A percentile compares a stretch with the other conserved stretches of the same genome.
phyloP scores from a whole-genome alignment of 1,284 basidiomycete species.

The Cutaneotrichosporon sp. region DNA sequence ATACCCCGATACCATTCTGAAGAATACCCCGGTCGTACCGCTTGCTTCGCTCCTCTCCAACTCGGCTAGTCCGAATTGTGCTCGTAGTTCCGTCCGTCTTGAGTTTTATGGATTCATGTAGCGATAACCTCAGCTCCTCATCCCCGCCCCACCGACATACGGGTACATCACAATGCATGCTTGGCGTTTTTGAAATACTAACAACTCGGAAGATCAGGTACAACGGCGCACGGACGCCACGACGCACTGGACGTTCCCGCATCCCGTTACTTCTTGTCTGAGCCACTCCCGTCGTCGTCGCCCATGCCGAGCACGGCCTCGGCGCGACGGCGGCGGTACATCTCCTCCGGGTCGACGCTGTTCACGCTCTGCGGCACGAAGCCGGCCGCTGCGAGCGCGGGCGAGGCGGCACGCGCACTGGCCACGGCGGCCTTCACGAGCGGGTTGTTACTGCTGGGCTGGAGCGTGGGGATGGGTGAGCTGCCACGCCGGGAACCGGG shows the following conservation, averaged over 20 bases:
- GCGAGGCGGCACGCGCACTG: conserved; percentile 32
- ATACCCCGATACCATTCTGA: too few relatives aligned
- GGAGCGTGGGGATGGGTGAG: conserved; percentile 5
- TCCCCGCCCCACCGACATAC: too few relatives aligned
- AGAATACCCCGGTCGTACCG: too few relatives aligned
- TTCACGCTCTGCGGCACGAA: conserved; percentile 51
- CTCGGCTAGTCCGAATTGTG: too few relatives aligned
- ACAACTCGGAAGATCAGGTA: background rate
- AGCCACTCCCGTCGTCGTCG: background rate
- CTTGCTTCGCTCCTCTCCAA: too few relatives aligned
- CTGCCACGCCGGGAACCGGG: background rate
- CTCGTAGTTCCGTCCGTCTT: too few relatives aligned
- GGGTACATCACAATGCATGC: background rate
- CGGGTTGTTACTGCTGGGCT: conserved; percentile 14
- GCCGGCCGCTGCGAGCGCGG: conserved; percentile 38
- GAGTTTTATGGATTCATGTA: too few relatives aligned
- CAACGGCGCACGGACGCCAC: background rate
- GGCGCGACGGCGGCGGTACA: conserved; percentile 66
- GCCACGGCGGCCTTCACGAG: conserved; percentile 40
- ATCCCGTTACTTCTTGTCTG: background rate
- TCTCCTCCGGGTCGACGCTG: conserved; percentile 67
- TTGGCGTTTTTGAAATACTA: background rate
- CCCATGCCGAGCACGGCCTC: conserved; percentile 49
- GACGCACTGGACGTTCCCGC: too few relatives aligned
- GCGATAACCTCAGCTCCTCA: too few relatives aligned